Conservation (phyloP, 345 rosid species). For the Eucalyptus marginata region DNA sequence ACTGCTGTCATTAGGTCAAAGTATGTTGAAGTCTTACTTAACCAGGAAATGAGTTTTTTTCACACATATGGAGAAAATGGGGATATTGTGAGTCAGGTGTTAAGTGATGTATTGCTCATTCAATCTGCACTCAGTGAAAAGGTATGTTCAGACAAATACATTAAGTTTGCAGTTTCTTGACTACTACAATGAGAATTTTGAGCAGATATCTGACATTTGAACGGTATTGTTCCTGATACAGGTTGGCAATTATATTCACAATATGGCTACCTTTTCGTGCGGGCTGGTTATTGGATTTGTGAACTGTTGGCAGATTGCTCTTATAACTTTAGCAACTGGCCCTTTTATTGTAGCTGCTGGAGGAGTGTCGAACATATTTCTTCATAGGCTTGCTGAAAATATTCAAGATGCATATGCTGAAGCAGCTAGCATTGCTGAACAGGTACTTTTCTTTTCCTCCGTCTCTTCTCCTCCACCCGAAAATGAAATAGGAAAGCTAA, state of each 20-base stretch:
- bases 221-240: conserved; percentile 11
- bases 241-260: conserved; percentile 99
- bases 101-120: conserved; percentile 95
- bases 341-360: conserved; percentile 99
- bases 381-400: conserved; percentile 96
- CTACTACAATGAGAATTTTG: not conserved
- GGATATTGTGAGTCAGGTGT: conserved; percentile 98
- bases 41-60: conserved; percentile 99
- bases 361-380: conserved; percentile 97
- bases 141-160: conserved; percentile 15
- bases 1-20: conserved; percentile 96
- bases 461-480: not conserved
- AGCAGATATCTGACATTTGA: not conserved
- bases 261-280: conserved; percentile 93
- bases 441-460: conserved; percentile 27
- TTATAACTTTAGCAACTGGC: conserved; percentile 92
- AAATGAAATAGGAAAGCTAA: not conserved
- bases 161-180: not conserved
- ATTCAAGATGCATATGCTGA: conserved; percentile 99
- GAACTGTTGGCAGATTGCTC: conserved; percentile 98
- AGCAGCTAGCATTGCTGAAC: conserved; percentile 98
- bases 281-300: conserved; percentile 83
- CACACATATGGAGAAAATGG: conserved; percentile 98
- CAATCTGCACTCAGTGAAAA: conserved; percentile 99
- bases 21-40: conserved; percentile 87